phyloP scores from a whole-genome alignment of 495 filamentous ascomycete species.

The Aspergillus kassunensis region DNA sequence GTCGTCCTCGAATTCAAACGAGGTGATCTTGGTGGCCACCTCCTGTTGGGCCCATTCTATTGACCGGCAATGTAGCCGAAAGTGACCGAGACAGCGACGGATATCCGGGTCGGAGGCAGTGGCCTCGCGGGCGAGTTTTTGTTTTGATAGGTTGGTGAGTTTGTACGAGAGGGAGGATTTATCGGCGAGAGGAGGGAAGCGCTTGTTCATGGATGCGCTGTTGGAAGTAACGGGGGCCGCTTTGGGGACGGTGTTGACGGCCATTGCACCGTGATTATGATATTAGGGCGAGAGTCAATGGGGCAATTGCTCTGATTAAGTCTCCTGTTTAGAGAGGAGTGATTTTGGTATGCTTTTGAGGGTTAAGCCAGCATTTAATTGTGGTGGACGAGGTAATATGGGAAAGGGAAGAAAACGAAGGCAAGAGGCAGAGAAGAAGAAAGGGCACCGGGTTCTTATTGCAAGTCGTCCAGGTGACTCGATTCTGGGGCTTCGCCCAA shows the following conservation, averaged over 20 bases:
- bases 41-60: slow-evolving; percentile 41
- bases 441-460: slow-evolving; percentile 1
- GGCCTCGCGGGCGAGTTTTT: slow-evolving; percentile 41
- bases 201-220: slow-evolving; percentile 32
- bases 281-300: neutral
- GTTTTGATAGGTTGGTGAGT: slow-evolving; percentile 39
- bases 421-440: neutral
- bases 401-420: neutral
- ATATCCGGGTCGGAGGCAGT: slow-evolving; percentile 40
- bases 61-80: slow-evolving; percentile 37
- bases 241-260: slow-evolving; percentile 15
- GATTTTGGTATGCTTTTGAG: neutral
- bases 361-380: neutral
- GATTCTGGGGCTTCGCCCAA: neutral
- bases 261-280: neutral
- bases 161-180: slow-evolving; percentile 39
- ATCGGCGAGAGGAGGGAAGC: slow-evolving; percentile 42
- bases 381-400: neutral
- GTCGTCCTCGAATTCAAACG: slow-evolving; percentile 39
- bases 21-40: slow-evolving; percentile 40
- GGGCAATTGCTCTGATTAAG: neutral
- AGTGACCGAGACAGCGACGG: slow-evolving; percentile 41
- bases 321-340: slow-evolving; percentile 1
- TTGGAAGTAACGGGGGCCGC: slow-evolving; percentile 19
- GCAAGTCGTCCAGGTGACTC: neutral